Evolutionary conservation across 345 rosid species (phyloP).

Genomic region (Pelargonium nanum): DNA sequence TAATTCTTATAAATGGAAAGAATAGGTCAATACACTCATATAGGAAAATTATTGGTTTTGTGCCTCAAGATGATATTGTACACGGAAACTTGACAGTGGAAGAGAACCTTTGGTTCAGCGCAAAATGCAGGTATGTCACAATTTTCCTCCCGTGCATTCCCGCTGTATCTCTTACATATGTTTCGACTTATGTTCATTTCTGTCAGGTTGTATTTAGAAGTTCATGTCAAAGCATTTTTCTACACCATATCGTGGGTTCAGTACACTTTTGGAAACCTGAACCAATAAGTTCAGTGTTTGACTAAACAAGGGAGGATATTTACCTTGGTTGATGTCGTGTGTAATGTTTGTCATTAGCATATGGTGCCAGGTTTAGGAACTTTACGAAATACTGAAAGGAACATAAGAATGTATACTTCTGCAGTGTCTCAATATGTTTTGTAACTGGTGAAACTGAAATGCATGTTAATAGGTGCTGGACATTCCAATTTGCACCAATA

Average conservation of each 20-base stretch:
- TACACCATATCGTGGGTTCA: background rate
- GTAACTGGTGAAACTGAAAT: too few relatives aligned
- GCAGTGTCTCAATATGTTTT: too few relatives aligned
- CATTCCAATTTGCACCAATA: background rate
- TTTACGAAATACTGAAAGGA: background rate
- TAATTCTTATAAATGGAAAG: conserved; percentile 66
- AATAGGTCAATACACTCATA: conserved; percentile 63
- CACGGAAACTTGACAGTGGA: conserved; percentile 96
- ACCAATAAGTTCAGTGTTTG: background rate
- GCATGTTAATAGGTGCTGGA: too few relatives aligned
- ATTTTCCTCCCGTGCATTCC: background rate
- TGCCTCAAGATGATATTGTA: conserved; percentile 91
- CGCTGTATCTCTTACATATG: background rate
- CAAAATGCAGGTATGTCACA: conserved; percentile 54
- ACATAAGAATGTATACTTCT: background rate
- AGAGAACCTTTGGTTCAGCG: conserved; percentile 68
- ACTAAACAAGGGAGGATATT: background rate
- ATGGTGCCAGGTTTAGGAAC: background rate
- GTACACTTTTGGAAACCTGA: background rate
- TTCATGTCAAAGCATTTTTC: background rate
- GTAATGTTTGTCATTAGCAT: background rate
- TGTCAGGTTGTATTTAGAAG: background rate
- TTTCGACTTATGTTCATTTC: background rate
- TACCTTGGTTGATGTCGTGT: background rate
- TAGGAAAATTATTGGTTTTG: conserved; percentile 81